A percentile compares a stretch with the other conserved stretches of the same genome.
Evolutionary conservation across 192 early-diverging fungal genomes (phyloP).

Genomic region (Entomortierella chlamydospora): DNA sequence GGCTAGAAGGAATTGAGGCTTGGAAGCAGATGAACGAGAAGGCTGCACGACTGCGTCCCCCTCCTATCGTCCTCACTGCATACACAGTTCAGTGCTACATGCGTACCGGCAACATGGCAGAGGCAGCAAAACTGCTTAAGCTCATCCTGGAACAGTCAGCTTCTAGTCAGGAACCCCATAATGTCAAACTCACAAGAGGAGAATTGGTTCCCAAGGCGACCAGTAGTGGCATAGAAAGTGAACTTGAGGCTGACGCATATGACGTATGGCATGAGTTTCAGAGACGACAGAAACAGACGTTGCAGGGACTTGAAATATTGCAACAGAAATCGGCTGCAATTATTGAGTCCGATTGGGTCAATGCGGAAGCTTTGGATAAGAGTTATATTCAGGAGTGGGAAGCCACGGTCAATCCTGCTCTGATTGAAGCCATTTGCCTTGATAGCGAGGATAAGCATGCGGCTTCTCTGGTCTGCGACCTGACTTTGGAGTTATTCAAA

Average conservation of each 20-base stretch:
- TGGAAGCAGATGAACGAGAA: constrained; percentile 13
- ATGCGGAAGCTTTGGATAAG: not conserved
- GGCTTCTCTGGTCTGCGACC: constrained; percentile 1
- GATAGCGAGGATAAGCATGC: constrained; percentile 8
- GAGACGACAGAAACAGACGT: constrained; percentile 13
- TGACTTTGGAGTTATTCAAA: constrained; percentile 12
- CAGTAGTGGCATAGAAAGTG: not conserved
- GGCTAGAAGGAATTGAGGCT: constrained; percentile 14
- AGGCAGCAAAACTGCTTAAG: not conserved
- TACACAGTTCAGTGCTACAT: constrained; percentile 15
- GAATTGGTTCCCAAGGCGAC: not conserved
- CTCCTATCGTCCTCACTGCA: not conserved
- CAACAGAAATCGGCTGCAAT: not conserved
- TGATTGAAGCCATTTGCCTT: constrained; percentile 37
- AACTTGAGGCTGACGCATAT: not conserved
- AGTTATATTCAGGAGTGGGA: constrained; percentile 13
- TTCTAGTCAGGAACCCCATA: not conserved
- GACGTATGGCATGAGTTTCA: constrained; percentile 4
- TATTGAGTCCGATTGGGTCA: not conserved
- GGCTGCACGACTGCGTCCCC: not conserved
- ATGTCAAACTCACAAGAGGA: not conserved
- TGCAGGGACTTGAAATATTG: not conserved
- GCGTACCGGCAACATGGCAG: not conserved
- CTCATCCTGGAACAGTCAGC: constrained; percentile 6
- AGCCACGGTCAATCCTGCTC: constrained; percentile 7